These are phyloP conservation scores for Xerocomellus amylosporus DNA, from an alignment of 768 basidiomycete species.

Conservation along the genomic window DNA sequence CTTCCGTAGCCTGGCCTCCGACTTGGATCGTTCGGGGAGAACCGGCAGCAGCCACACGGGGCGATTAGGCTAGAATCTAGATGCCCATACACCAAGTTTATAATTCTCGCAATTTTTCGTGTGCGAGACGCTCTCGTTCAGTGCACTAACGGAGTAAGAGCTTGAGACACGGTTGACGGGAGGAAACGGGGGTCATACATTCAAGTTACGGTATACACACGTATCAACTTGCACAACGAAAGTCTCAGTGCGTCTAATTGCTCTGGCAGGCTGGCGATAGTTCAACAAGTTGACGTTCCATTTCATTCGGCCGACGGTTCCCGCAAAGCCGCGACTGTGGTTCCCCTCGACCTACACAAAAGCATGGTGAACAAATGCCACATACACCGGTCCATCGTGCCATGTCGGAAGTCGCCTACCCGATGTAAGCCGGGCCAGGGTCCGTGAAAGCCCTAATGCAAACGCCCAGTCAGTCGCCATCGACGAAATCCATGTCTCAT, in stretches of 20 bases:
- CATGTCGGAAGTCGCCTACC: slow-evolving; percentile 15
- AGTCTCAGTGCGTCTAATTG: background rate
- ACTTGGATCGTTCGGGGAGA: too few relatives aligned
- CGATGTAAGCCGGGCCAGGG: slow-evolving; percentile 24
- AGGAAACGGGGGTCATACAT: background rate
- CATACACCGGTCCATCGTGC: background rate
- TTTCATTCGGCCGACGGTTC: background rate
- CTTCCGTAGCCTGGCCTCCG: background rate
- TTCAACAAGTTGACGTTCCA: background rate
- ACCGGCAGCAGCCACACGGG: background rate
- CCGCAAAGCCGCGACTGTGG: slow-evolving; percentile 8
- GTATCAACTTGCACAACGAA: background rate
- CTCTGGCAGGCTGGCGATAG: background rate
- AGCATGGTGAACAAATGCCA: background rate
- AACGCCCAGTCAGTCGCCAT: background rate
- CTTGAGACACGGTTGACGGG: too few relatives aligned
- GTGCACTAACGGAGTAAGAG: too few relatives aligned
- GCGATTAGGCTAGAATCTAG: background rate
- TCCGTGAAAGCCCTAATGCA: slow-evolving; percentile 25
- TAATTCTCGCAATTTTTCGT: background rate
- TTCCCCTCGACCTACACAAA: slow-evolving; percentile 14
- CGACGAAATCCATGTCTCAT: background rate
- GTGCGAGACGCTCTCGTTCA: background rate
- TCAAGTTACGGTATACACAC: background rate
- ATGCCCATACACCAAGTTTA: background rate